Base-by-base conservation (phyloP, 2,329 filamentous ascomycete species). In the Bipolaris zeicola region DNA sequence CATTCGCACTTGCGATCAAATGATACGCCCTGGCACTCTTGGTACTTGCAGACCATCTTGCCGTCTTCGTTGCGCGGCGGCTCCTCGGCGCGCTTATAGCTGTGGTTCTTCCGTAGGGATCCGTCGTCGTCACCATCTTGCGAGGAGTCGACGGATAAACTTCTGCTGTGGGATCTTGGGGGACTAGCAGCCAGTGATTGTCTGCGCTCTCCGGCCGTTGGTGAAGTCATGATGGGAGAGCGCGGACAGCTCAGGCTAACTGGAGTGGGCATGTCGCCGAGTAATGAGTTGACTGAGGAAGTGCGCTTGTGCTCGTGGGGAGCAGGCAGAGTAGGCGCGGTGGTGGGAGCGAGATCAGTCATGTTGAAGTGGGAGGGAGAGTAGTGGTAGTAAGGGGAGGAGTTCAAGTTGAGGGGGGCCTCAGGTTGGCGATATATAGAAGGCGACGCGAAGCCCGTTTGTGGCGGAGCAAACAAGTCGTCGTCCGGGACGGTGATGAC, bases 1-100 rank as follows among this genome's bases (percentile, higher is more conserved):
- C 91, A 97, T 79, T 96, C 93, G 79, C 93, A 96, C 65, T 91
- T 94, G 62, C 92, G 86, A 52, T 85, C 83, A 72, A 96, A 98
- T 11, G 83, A 84, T 5, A 87, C 82, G 50, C 89, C 85, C 11
- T 80, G 82, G 68, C 93, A 97, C 53, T 89, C 87, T 0, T 82
- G 77, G 14, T 76, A 74, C 53, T 85, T 86, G 76, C 94, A 97
- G 53, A 88, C 83, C 67, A 88, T 95, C 70, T 91, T 88, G n/a
- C 90, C 90, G 22, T 90, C 83, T 1, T 80, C 73, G 64, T 92
- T 92, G 76, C 81, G 81, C 43, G 83, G 83, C 10, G 85, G 84
- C 67, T 85, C 83, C 57, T 77, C 76, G 47, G 69, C 60, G 33
- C 76, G 75, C 57, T 78, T 78, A 62, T 73, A 77, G 24, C 72